Evolutionary conservation across 768 basidiomycete genomes (phyloP).

Genomic region (Trametes coccinea): DNA sequence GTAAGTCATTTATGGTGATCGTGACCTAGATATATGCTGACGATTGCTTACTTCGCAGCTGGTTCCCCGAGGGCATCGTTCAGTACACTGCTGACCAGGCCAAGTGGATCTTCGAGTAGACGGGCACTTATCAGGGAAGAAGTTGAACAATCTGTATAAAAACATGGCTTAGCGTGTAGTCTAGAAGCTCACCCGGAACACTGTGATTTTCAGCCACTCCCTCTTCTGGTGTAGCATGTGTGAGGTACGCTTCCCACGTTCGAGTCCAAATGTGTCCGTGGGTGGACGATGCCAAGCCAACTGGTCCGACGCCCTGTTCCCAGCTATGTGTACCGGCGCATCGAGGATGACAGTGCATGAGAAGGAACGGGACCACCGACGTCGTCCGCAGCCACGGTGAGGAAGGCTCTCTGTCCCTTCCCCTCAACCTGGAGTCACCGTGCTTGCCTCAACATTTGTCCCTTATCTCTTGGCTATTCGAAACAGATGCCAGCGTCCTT

Average conservation of each 20-base stretch:
- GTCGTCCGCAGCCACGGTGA: background rate
- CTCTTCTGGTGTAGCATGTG: background rate
- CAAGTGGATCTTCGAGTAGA: slow-evolving; percentile 80
- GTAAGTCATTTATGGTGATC: slow-evolving; percentile 45
- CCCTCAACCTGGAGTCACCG: background rate
- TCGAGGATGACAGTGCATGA: background rate
- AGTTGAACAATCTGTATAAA: slow-evolving; percentile 10
- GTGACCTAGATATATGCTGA: background rate
- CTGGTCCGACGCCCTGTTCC: background rate
- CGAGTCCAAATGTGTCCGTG: background rate
- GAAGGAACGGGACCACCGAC: background rate
- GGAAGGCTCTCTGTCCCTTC: background rate
- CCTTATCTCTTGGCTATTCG: background rate
- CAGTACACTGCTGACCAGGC: slow-evolving; percentile 69
- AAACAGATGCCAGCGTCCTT: slow-evolving; percentile 7
- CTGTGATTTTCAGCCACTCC: slow-evolving; percentile 5
- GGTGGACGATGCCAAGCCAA: background rate
- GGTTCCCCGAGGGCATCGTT: slow-evolving; percentile 87
- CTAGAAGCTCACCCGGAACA: slow-evolving; percentile 12
- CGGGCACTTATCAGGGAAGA: slow-evolving; percentile 13
- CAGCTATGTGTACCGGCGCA: background rate
- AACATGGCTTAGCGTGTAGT: slow-evolving; percentile 14
- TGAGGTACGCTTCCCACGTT: background rate
- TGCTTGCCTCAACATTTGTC: background rate
- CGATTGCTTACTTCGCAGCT: slow-evolving; percentile 45